These are phyloP conservation scores for Kwoniella newhampshirensis DNA, from an alignment of 768 basidiomycete genomes.

Conservation along the genomic window DNA sequence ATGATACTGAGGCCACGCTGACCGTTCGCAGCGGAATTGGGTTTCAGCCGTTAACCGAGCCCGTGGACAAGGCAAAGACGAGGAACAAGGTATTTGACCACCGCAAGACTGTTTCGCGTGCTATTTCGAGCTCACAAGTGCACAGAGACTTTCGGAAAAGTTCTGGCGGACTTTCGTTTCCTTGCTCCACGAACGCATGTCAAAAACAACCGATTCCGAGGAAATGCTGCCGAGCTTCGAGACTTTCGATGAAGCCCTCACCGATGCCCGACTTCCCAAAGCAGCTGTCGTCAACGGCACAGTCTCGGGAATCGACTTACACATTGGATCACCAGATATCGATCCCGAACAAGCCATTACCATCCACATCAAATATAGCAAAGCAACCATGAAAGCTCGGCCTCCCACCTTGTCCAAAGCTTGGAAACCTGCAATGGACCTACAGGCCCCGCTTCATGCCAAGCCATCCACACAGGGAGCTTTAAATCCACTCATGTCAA, in stretches of 20 bases:
- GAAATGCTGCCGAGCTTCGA: slow-evolving; percentile 60
- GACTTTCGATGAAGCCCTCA: slow-evolving; percentile 66
- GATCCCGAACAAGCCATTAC: slow-evolving; percentile 71
- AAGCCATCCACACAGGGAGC: slow-evolving; percentile 42
- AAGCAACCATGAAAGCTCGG: slow-evolving; percentile 70
- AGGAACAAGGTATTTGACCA: slow-evolving; percentile 62
- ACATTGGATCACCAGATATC: slow-evolving; percentile 72
- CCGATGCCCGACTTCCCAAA: slow-evolving; percentile 56
- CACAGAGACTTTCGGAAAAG: slow-evolving; percentile 70
- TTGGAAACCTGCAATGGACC: slow-evolving; percentile 48
- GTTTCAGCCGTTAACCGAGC: slow-evolving; percentile 28
- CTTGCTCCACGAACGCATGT: slow-evolving; percentile 32
- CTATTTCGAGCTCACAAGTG: background rate
- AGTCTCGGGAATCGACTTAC: slow-evolving; percentile 65
- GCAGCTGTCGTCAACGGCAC: slow-evolving; percentile 66
- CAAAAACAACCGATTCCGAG: slow-evolving; percentile 30
- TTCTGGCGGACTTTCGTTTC: slow-evolving; percentile 60
- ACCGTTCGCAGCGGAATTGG: slow-evolving; percentile 33
- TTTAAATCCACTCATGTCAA: slow-evolving; percentile 29
- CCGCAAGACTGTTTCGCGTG: background rate
- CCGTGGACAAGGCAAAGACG: slow-evolving; percentile 44
- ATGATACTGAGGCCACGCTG: background rate
- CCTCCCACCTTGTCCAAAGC: slow-evolving; percentile 76
- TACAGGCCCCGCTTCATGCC: slow-evolving; percentile 30
- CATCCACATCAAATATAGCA: slow-evolving; percentile 71